Percentiles rank a stretch among this genome's conserved stretches.
These are phyloP conservation scores for Lolium multiflorum DNA, from an alignment of 176 grass and related monocot genomes.

Conservation along the genomic window DNA sequence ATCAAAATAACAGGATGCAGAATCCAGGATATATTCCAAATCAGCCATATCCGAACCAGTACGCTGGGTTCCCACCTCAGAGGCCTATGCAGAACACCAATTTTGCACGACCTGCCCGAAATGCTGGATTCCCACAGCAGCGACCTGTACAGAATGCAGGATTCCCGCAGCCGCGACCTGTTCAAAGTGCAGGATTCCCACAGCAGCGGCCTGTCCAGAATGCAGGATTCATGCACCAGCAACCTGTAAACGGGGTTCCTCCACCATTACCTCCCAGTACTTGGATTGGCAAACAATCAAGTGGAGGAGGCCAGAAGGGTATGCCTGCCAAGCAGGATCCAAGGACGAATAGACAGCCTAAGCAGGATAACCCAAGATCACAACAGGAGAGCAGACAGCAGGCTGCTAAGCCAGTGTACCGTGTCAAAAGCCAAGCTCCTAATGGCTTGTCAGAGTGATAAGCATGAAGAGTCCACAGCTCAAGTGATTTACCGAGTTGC, in stretches of 20 bases:
- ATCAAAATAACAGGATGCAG: constrained; percentile 50
- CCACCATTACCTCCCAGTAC: constrained; percentile 80
- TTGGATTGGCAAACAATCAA: constrained; percentile 80
- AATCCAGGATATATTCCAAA: constrained; percentile 46
- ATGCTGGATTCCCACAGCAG: constrained; percentile 32
- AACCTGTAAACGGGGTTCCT: constrained; percentile 50
- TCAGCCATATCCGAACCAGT: constrained; percentile 50
- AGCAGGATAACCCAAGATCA: constrained; percentile 46
- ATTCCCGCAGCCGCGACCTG: constrained; percentile 20
- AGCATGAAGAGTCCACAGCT: constrained; percentile 16
- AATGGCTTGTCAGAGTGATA: constrained; percentile 49
- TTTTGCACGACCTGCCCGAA: constrained; percentile 34
- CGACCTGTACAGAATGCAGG: constrained; percentile 45
- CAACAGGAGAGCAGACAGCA: constrained; percentile 63
- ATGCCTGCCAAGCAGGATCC: constrained; percentile 49
- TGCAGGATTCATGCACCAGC: constrained; percentile 36
- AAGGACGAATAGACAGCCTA: constrained; percentile 7
- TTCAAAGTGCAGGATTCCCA: constrained; percentile 34
- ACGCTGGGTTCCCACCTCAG: constrained; percentile 44
- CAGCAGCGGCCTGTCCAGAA: constrained; percentile 25
- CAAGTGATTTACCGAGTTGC: neutral
- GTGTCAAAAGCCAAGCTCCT: constrained; percentile 49
- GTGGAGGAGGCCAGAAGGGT: constrained; percentile 44
- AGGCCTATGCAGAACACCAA: constrained; percentile 37
- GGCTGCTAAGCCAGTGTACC: constrained; percentile 61